Evolutionary conservation across 306 rosid genomes (phyloP).

Genomic region (Rosa persica): DNA sequence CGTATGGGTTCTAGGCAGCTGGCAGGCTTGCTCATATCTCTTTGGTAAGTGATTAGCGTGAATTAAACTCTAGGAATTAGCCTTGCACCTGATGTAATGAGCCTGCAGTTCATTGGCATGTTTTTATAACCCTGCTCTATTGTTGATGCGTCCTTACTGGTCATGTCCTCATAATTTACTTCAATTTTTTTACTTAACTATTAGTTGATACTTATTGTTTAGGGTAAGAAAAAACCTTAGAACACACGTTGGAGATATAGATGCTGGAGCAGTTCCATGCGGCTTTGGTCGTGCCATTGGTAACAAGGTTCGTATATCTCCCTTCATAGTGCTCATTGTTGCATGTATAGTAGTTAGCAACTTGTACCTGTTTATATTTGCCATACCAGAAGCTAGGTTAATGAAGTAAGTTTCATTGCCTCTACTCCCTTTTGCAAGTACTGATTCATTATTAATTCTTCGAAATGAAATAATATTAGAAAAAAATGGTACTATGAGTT

Average conservation of each 20-base stretch:
- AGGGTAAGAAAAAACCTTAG: conserved; percentile 96
- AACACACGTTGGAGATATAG: conserved; percentile 90
- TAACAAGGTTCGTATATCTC: conserved; percentile 72
- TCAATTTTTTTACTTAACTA: not conserved
- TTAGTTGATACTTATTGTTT: conserved; percentile 39
- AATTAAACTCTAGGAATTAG: not conserved
- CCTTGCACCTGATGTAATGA: not conserved
- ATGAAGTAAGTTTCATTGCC: not conserved
- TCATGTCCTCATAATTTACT: conserved; percentile 21
- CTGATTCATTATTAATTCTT: not conserved
- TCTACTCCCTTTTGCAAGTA: not conserved
- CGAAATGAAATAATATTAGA: not conserved
- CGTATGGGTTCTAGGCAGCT: conserved; percentile 99
- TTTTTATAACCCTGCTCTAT: not conserved
- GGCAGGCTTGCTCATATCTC: conserved; percentile 98
- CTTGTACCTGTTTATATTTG: not conserved
- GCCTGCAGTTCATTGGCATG: not conserved
- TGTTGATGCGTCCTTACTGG: not conserved
- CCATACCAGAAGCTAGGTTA: not conserved
- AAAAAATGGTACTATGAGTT: not conserved
- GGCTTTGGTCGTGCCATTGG: conserved; percentile 99
- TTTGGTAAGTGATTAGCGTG: conserved; percentile 63
- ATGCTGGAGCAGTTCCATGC: conserved; percentile 95
- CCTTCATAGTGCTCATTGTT: conserved; percentile 17
- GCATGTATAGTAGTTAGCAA: not conserved